Conservation (phyloP, 2,329 filamentous ascomycete species). For the Rhexocercosporidium sp. region DNA sequence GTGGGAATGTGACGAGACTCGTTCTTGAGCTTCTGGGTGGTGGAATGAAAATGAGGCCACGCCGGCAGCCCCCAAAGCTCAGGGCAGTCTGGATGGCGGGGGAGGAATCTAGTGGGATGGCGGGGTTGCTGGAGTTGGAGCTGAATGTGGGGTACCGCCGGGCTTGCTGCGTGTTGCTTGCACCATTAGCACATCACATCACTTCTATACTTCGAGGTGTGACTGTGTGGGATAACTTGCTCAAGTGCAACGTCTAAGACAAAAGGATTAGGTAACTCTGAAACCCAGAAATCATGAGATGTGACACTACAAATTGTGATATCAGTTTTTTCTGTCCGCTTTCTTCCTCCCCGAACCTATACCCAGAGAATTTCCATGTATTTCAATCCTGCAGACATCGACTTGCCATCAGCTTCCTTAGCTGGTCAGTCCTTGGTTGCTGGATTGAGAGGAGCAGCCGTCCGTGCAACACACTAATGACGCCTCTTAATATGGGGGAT, state of each 20-base stretch:
- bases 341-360: background rate
- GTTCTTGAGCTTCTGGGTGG: background rate
- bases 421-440: background rate
- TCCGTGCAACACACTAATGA: background rate
- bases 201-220: background rate
- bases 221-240: background rate
- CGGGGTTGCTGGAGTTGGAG: background rate
- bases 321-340: background rate
- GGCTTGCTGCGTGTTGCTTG: background rate
- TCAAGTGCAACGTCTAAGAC: background rate
- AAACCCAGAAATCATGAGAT: background rate
- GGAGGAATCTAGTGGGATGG: background rate
- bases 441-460: background rate
- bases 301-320: conserved; percentile 3
- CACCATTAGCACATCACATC: background rate
- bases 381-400: background rate
- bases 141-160: background rate
- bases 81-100: no score
- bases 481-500: conserved; percentile 11
- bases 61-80: no score
- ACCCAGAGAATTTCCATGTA: background rate
- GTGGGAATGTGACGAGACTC: background rate
- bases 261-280: conserved; percentile 2
- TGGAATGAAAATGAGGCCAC: background rate
- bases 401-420: background rate